Base-by-base conservation (phyloP, 345 rosid genomes). In the Populus nigra region DNA sequence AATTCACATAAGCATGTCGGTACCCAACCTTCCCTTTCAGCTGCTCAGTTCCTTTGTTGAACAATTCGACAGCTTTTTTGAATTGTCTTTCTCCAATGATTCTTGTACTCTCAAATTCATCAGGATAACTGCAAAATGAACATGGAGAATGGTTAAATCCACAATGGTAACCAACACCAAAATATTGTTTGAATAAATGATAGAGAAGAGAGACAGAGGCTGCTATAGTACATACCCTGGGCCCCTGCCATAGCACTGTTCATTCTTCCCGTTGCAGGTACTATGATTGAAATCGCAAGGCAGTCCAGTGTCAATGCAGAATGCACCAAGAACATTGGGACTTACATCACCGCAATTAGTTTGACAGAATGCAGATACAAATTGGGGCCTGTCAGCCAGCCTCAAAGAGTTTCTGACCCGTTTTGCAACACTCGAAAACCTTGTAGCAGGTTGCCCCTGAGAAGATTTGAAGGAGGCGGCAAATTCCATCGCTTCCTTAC, bases 251-350 rank as follows among this genome's bases (percentile, higher is more conserved):
- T 91, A 91, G 86, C 98, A 94, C 69, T 87, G 57, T 85, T 94
- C 95, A 53, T 93, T 94, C 89, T 89, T 90, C 69, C 98, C 97
- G 73, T 93, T 85, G 61, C 98, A 93, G 69, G 98, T 94, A 80
- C 98, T 94, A 80, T 91, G 95, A 84, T 94, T 90, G 87, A 94
- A 94, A 74, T 94, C 98, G 85, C 98, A 94, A 79, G 95, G 93
- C 77, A 90, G 85, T 43, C 94, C 98, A 72, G 93, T 88, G 89
- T 94, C 97, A 11, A 47, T 78, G 80, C 98, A 94, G 85, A 91
- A 94, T 75, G 97, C 93, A 78, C 98, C 95, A 39, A 91, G 98
- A 80, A 93, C 92, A 78, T 94, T 94, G 47, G 98, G 98, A 79
- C 94, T 94, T 77, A 94, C 97, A 89, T 94, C 98, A 38, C 98